phyloP scores from a whole-genome alignment of 805 yeast genomes.

The Ogataea methanolica region DNA sequence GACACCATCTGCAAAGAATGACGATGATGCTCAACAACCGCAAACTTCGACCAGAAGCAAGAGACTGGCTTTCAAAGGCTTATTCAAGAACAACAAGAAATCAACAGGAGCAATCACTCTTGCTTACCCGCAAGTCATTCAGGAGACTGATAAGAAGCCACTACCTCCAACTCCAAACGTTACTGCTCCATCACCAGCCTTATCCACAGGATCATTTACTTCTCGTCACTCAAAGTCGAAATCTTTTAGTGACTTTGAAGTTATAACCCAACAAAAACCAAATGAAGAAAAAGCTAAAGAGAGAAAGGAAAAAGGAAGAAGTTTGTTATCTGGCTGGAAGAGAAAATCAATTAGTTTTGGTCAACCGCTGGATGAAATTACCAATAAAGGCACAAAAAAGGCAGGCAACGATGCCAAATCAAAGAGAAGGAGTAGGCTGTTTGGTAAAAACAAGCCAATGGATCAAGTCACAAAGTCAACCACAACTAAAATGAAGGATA shows the following conservation, averaged over 20 bases:
- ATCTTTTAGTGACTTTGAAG: slow-evolving; percentile 15
- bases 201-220: slow-evolving; percentile 7
- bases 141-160: background rate
- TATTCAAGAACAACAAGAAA: slow-evolving; percentile 19
- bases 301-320: slow-evolving; percentile 24
- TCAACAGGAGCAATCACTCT: background rate
- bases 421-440: slow-evolving; percentile 6
- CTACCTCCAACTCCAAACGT: background rate
- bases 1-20: background rate
- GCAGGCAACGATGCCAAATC: background rate
- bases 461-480: background rate
- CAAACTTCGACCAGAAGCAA: slow-evolving; percentile 10
- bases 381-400: background rate
- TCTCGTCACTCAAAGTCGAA: slow-evolving; percentile 13
- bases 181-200: slow-evolving; percentile 12
- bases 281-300: slow-evolving; percentile 11
- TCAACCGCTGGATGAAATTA: slow-evolving; percentile 9
- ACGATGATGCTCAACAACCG: background rate
- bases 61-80: slow-evolving; percentile 25
- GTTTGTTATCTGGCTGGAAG: slow-evolving; percentile 28
- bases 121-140: background rate
- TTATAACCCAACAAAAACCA: background rate
- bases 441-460: slow-evolving; percentile 12
- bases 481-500: background rate
- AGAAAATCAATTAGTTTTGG: slow-evolving; percentile 23